A percentile compares a stretch with the other conserved stretches of the same genome.
Evolutionary conservation across 371 early-diverging fungal genomes (phyloP).

Genomic region (Lichtheimia ornata): DNA sequence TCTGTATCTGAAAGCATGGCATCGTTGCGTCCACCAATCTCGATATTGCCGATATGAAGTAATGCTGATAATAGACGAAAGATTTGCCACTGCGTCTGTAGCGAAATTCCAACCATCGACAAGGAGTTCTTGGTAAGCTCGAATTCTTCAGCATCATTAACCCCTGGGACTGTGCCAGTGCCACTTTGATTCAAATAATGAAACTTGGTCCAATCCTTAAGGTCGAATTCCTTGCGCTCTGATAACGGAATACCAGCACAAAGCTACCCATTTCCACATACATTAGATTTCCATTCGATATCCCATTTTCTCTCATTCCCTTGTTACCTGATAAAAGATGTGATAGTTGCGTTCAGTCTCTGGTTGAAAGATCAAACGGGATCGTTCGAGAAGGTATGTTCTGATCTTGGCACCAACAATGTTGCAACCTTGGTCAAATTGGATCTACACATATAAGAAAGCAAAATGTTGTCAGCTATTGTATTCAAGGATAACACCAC

Average conservation of each 20-base stretch:
- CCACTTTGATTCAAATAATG: constrained; percentile 89
- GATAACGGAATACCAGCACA: constrained; percentile 85
- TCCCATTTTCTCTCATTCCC: neutral
- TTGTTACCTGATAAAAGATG: constrained; percentile 91
- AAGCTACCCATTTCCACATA: constrained; percentile 51
- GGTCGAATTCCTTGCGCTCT: constrained; percentile 78
- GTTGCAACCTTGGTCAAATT: constrained; percentile 75
- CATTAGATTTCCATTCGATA: no score
- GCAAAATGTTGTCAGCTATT: neutral
- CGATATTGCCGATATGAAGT: constrained; percentile 92
- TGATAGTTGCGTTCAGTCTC: constrained; percentile 97
- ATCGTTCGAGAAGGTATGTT: constrained; percentile 97
- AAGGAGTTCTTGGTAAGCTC: constrained; percentile 83
- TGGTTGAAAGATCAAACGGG: constrained; percentile 94
- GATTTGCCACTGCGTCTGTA: constrained; percentile 85
- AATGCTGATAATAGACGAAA: constrained; percentile 88
- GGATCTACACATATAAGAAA: constrained; percentile 42
- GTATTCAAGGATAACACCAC: neutral
- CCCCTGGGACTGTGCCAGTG: constrained; percentile 75
- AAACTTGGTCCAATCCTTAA: constrained; percentile 76
- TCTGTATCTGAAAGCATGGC: constrained; percentile 71
- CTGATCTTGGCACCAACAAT: constrained; percentile 96
- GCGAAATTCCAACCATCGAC: constrained; percentile 84
- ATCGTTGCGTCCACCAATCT: constrained; percentile 74
- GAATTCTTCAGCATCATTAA: constrained; percentile 93